Evolutionary conservation across 768 basidiomycete genomes (phyloP), one percentile per base, ranked within the genome.

Genomic region (Pisolithus tinctorius): DNA sequence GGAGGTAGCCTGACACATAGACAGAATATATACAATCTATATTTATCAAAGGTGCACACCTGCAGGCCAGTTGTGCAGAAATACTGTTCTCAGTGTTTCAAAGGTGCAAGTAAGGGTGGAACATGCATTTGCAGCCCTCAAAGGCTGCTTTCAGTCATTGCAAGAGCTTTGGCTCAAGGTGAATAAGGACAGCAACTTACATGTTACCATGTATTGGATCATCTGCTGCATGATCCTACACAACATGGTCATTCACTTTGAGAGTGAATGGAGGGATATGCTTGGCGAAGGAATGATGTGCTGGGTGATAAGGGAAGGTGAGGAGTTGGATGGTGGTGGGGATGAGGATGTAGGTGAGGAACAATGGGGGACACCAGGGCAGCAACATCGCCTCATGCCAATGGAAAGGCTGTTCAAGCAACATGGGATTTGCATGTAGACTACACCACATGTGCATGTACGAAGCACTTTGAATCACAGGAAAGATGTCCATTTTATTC

Each of bases 111-210:
- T 51, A 14, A 4, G 31, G n/a, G 31, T 40, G 3, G 50, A 51
- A 40, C 50, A 51, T 34, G 4, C 42, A 20, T 51, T 51, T 51
- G 50, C 29, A 20, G 42, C 50, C 20, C 38, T 51, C 3, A 46
- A 45, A 34, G 50, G 50, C 5, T 11, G 42, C 2, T 51, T 51
- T 23, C 42, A 45, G 17, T 51, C 50, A 6, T 30, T 51, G 9
- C 23, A 17, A 16, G 50, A 51, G 25, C 36, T 51, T 6, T 2
- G 20, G 20, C 20, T 20, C 20, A 20, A 20, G 20, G 20, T 20
- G 27, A 20, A 14, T 20, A 40, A 40, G n/a, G 20, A 20, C 13
- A 41, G 25, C 2, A 10, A 50, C 20, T 29, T 50, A 8, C 4
- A 41, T 20, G 23, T 30, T 27, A 25, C 27, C 0, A 0, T 40